Percentiles rank a stretch among this genome's conserved stretches.
These are phyloP conservation scores for Fusarium sp. DNA, from an alignment of 2,329 filamentous ascomycete genomes.

Conservation along the genomic window DNA sequence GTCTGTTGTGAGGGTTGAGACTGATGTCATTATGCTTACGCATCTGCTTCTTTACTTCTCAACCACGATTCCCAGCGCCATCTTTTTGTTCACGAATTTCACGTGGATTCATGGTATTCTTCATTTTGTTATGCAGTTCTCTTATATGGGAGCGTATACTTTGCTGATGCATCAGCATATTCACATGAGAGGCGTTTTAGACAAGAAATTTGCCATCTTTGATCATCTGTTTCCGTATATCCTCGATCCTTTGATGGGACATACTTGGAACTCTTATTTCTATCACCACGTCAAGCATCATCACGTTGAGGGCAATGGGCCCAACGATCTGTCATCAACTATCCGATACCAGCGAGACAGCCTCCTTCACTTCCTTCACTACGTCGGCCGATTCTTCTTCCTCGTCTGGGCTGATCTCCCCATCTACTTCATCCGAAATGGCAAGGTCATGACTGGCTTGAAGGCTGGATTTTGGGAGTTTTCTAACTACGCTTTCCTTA, in stretches of 20 bases:
- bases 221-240: constrained; percentile 78
- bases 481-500: constrained; percentile 64
- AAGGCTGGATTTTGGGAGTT: constrained; percentile 71
- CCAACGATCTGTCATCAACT: constrained; percentile 78
- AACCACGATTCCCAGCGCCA: constrained; percentile 75
- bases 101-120: constrained; percentile 72
- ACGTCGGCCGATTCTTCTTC: constrained; percentile 77
- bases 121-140: constrained; percentile 72
- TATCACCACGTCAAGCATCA: constrained; percentile 90
- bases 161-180: constrained; percentile 89
- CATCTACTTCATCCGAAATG: constrained; percentile 73
- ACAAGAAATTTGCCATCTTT: constrained; percentile 62
- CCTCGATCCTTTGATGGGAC: constrained; percentile 79
- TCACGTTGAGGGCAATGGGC: constrained; percentile 83
- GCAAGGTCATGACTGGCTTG: constrained; percentile 62
- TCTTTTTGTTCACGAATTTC: constrained; percentile 72
- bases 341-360: constrained; percentile 80
- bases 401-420: constrained; percentile 80
- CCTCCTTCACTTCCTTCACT: constrained; percentile 71
- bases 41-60: constrained; percentile 77
- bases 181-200: constrained; percentile 75
- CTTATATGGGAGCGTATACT: constrained; percentile 78
- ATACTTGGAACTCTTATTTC: constrained; percentile 87
- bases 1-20: constrained; percentile 68
- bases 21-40: constrained; percentile 81